These are phyloP conservation scores for Mycena vulgaris DNA, from an alignment of 768 basidiomycete species.

Conservation along the genomic window DNA sequence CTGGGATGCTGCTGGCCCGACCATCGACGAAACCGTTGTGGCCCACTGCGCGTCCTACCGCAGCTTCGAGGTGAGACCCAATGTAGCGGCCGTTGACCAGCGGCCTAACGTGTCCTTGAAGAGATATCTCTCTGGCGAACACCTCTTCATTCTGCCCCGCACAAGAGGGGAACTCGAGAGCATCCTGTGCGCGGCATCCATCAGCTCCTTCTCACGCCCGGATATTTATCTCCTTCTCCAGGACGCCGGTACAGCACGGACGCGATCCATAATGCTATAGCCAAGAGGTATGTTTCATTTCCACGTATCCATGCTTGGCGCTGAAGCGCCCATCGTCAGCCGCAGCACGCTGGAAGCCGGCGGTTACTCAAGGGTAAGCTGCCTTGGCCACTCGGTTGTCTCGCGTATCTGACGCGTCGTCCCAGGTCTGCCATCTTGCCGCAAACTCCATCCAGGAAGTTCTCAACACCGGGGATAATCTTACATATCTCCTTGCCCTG, in stretches of 20 bases:
- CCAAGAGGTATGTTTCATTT: slow-evolving; percentile 74
- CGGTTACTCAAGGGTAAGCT: slow-evolving; percentile 67
- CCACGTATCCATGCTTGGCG: slow-evolving; percentile 49
- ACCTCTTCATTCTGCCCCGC: slow-evolving; percentile 80
- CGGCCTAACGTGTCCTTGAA: slow-evolving; percentile 2
- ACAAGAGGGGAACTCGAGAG: slow-evolving; percentile 78
- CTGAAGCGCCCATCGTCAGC: slow-evolving; percentile 15
- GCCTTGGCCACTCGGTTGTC: not conserved
- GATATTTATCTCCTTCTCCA: slow-evolving; percentile 45
- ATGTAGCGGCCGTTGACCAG: not conserved
- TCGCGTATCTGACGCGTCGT: slow-evolving; percentile 14
- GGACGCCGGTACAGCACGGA: slow-evolving; percentile 85
- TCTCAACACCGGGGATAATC: slow-evolving; percentile 79
- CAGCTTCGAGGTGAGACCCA: slow-evolving; percentile 65
- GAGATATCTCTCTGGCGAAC: slow-evolving; percentile 74
- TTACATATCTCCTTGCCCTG: slow-evolving; percentile 73
- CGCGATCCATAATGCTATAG: slow-evolving; percentile 85
- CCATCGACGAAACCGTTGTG: slow-evolving; percentile 80
- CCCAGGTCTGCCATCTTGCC: slow-evolving; percentile 78
- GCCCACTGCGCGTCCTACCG: slow-evolving; percentile 87
- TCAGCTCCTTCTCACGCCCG: not conserved
- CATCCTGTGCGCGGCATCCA: slow-evolving; percentile 76
- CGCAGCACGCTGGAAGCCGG: slow-evolving; percentile 43
- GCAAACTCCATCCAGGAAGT: slow-evolving; percentile 80
- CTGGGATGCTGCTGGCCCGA: slow-evolving; percentile 81